These are phyloP conservation scores for Helotiales sp. DNA, from an alignment of 2,329 filamentous ascomycete species.

Conservation along the genomic window DNA sequence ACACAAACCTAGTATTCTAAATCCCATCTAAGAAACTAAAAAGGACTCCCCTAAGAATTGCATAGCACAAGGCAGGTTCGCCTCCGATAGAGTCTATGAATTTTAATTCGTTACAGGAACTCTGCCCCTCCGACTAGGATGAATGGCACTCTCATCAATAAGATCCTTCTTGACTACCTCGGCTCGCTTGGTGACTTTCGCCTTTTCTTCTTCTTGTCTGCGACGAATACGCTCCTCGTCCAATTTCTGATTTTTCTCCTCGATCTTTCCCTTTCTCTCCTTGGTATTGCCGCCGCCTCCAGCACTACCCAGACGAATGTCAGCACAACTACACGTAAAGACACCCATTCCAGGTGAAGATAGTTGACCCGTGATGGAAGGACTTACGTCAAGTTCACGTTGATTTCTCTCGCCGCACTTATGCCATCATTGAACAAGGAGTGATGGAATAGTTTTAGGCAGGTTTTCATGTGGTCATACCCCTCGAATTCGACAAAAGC, in stretches of 20 bases:
- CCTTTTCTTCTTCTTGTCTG: slow-evolving; percentile 39
- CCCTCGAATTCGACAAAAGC: slow-evolving; percentile 89
- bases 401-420: slow-evolving; percentile 73
- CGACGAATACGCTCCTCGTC: slow-evolving; percentile 56
- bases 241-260: slow-evolving; percentile 84
- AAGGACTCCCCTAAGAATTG: neutral
- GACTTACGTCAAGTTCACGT: slow-evolving; percentile 85
- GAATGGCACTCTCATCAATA: slow-evolving; percentile 38
- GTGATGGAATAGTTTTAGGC: slow-evolving; percentile 89
- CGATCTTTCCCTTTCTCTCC: slow-evolving; percentile 75
- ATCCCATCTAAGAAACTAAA: too few relatives aligned
- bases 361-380: slow-evolving; percentile 9
- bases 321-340: slow-evolving; percentile 19
- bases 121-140: slow-evolving; percentile 39
- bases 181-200: slow-evolving; percentile 30
- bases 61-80: neutral
- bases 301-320: slow-evolving; percentile 56
- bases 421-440: slow-evolving; percentile 68
- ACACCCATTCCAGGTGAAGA: slow-evolving; percentile 1
- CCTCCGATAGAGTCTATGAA: neutral
- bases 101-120: slow-evolving; percentile 23
- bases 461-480: slow-evolving; percentile 91
- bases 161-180: slow-evolving; percentile 20
- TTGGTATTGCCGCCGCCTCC: slow-evolving; percentile 84
- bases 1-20: too few relatives aligned